Conservation (phyloP, 140 eudicot genomes). For the Anethum foeniculum region DNA sequence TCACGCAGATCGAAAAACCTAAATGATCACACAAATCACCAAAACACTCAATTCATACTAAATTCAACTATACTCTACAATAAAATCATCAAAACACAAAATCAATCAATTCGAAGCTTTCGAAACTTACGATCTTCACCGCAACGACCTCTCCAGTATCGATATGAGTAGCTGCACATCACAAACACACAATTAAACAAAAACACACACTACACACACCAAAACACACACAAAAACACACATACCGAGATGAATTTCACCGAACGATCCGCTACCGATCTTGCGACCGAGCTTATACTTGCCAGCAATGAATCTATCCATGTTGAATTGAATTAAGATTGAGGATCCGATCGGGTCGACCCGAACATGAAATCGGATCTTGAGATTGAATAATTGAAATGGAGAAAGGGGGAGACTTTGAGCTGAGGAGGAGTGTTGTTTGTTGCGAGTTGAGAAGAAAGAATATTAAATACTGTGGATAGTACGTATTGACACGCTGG, state of each 20-base stretch:
- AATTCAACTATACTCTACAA: neutral
- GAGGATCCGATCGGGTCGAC: conserved; percentile 13
- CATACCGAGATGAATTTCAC: conserved; percentile 82
- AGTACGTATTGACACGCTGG: neutral
- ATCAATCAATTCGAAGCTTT: neutral
- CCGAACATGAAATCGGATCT: conserved; percentile 2
- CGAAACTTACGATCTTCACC: conserved; percentile 82
- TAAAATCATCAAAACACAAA: neutral
- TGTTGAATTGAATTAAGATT: conserved; percentile 16
- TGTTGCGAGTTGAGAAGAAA: neutral
- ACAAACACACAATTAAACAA: neutral
- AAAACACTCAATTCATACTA: neutral
- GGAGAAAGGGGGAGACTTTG: neutral
- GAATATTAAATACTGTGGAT: conserved; percentile 1
- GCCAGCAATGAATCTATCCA: conserved; percentile 92
- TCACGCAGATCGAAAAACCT: neutral
- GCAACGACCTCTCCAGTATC: conserved; percentile 94
- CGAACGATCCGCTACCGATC: conserved; percentile 98
- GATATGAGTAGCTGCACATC: conserved; percentile 83
- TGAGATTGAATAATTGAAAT: neutral
- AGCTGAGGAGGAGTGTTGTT: neutral
- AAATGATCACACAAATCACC: neutral
- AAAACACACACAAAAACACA: conserved; percentile 1
- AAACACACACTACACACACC: neutral
- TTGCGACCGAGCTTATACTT: conserved; percentile 96